Evolutionary conservation across 108 stramenopile species (phyloP).

Genomic region (Stephanodiscus triporus): DNA sequence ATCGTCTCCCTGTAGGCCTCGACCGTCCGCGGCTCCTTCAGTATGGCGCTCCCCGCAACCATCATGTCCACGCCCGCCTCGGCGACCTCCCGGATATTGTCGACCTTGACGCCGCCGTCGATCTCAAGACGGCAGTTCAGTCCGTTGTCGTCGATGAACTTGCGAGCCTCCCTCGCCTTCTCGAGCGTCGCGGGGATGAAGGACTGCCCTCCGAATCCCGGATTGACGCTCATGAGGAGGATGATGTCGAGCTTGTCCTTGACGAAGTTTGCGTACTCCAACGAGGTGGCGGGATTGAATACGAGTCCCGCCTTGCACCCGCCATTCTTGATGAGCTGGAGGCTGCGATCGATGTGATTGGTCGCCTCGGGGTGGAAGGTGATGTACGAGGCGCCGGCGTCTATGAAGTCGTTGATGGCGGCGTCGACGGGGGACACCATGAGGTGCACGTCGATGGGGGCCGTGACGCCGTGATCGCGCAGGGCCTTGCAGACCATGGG

Average conservation of each 20-base stretch:
- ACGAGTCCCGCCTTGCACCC: conserved; percentile 99
- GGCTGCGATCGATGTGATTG: conserved; percentile 94
- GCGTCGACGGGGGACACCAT: conserved; percentile 98
- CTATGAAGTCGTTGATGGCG: conserved; percentile 91
- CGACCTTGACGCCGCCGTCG: conserved; percentile 93
- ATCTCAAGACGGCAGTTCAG: conserved; percentile 98
- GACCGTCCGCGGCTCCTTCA: conserved; percentile 94
- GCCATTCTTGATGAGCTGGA: conserved; percentile 92
- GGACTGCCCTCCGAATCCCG: conserved; percentile 97
- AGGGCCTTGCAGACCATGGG: conserved; percentile 99
- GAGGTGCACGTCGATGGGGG: conserved; percentile 98
- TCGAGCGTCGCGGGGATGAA: conserved; percentile 94
- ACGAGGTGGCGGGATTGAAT: conserved; percentile 96
- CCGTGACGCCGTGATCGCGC: conserved; percentile 97
- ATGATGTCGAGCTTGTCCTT: conserved; percentile 99
- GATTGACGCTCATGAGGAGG: conserved; percentile 97
- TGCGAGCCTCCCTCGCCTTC: conserved; percentile 95
- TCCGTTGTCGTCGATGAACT: conserved; percentile 94
- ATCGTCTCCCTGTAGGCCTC: conserved; percentile 97
- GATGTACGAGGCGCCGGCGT: conserved; percentile 98
- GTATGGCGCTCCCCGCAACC: conserved; percentile 96
- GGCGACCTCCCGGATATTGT: conserved; percentile 95
- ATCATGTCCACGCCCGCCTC: conserved; percentile 99
- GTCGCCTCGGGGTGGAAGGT: conserved; percentile 99
- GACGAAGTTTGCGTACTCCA: conserved; percentile 89